Base-by-base conservation (phyloP, 1,284 basidiomycete species). In the Irpex lacteus region DNA sequence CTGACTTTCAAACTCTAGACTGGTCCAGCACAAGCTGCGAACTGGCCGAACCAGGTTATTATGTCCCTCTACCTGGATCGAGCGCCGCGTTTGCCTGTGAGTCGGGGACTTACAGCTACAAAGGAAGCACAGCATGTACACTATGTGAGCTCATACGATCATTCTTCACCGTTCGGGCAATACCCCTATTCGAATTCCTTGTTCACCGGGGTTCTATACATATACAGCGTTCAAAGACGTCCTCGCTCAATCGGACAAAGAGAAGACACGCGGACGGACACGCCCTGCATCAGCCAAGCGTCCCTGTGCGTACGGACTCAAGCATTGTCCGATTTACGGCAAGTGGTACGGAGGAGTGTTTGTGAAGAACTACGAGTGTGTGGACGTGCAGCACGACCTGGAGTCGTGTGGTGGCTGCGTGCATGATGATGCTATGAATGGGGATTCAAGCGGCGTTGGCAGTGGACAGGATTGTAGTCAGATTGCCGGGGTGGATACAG, bases 401-500 rank as follows among this genome's bases (percentile, higher is more conserved):
- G 71, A 73, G 68, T 68, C 70, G 54, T 73, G 71, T 65, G 71
- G 71, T 44, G 71, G 70, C 21, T 70, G 71, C 63, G 70, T 66
- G 38, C 61, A 54, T 40, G 60, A 62, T 44, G 68, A 69, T 62
- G 69, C 67, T 44, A 66, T 68, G 62, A 65, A 69, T 61, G 69
- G 68, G 15, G 65, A 66, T 60, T 52, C 56, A 13, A 64, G 44
- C 18, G 40, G 56, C 15, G 65, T 55, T 34, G 68, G 32, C 32
- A 34, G 66, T 8, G 71, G 71, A 18, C 57, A 68, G n/a, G 70
- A 71, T 66, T 72, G 71, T 63, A 68, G 67, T 61, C 69, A 69
- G 36, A 71, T 71, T 50, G 69, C 71, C 52, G 65, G 70, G 58
- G 69, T 70, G 47, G 67, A 70, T 60, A 55, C 60, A 19, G 70